Base-by-base conservation (phyloP, 202 grass and related monocot genomes). In the Zoysia matrella region DNA sequence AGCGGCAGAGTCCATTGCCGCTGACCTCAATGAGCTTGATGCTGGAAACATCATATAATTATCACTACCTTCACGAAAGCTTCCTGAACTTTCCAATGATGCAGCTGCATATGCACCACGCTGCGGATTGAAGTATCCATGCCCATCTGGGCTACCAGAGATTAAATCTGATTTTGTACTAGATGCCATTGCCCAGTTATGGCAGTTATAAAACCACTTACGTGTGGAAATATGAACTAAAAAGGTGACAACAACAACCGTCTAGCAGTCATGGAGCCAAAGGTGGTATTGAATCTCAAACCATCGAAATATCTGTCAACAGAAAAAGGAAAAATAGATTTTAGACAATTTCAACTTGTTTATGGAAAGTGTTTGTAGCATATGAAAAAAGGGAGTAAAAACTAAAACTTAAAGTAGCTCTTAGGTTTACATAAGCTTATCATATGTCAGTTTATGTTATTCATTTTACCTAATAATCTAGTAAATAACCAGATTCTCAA, bases 151-250 rank as follows among this genome's bases (percentile, higher is more conserved):
- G 63, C 80, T 85, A 53, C 79, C 77, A 69, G 88, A 88, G 18
- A 80, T n/a, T 62, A 90, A 86, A 73, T 90, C 88, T 5, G 89
- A 94, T 85, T 88, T 93, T 76, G 85, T 88, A 78, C 79, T 55
- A 84, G 91, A 85, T 84, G 91, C 72, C 91, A 94, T 94, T 80
- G 60, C 74, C 75, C 74, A 77, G 47, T 83, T 71, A 18, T 71
- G 80, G 75, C 65, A 80, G 80, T 48, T 72, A 65, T 86, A 66
- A 90, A 6, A 69, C 50, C 16, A 2, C 57, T 83, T 72, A 76
- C 39, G 87, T 41, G 50, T 71, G 60, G 49, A 76, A 80, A 86
- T 71, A 86, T 69, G 66, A 75, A 45, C 51, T 74, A 57, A 69
- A 69, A 70, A 71, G 67, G 80, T 76, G 61, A 57, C 57, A 60